These are phyloP conservation scores for Cladobotryum protrusum DNA, from an alignment of 2,329 filamentous ascomycete species.

Conservation along the genomic window DNA sequence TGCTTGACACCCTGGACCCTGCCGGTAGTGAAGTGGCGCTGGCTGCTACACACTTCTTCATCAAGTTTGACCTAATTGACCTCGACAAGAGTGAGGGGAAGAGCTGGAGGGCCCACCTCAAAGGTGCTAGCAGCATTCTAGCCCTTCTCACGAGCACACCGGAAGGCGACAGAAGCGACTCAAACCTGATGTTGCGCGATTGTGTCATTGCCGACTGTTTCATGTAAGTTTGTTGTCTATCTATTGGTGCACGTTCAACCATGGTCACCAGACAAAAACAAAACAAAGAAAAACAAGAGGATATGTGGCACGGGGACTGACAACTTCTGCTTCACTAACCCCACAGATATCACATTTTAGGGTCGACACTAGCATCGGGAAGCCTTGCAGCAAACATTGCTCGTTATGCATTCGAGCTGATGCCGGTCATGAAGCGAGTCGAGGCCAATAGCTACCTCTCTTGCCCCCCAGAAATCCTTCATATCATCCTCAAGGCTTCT, in stretches of 20 bases:
- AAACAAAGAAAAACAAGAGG: not conserved
- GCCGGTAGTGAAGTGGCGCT: slow-evolving; percentile 41
- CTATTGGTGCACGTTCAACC: not conserved
- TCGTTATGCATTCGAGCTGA: slow-evolving; percentile 32
- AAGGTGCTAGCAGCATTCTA: slow-evolving; percentile 38
- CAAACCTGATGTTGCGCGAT: slow-evolving; percentile 34
- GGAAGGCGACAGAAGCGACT: slow-evolving; percentile 16
- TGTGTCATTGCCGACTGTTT: slow-evolving; percentile 44
- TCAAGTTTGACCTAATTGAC: slow-evolving; percentile 47
- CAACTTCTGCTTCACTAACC: slow-evolving; percentile 5
- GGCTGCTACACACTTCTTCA: slow-evolving; percentile 44
- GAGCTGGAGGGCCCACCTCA: slow-evolving; percentile 41
- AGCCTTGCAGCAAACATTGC: slow-evolving; percentile 34
- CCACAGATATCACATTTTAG: slow-evolving; percentile 35
- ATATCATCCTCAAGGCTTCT: slow-evolving; percentile 39
- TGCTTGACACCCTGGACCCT: slow-evolving; percentile 33
- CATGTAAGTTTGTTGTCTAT: slow-evolving; percentile 29
- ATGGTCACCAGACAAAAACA: not conserved
- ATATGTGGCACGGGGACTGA: not conserved
- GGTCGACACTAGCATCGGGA: slow-evolving; percentile 31
- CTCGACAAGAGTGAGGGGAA: slow-evolving; percentile 35
- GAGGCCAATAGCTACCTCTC: slow-evolving; percentile 38
- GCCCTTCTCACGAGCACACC: slow-evolving; percentile 23
- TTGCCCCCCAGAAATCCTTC: slow-evolving; percentile 37
- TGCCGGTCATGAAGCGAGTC: slow-evolving; percentile 35